These are phyloP conservation scores for Paraphaeosphaeria sporulosa DNA, from an alignment of 2,329 filamentous ascomycete genomes.

Conservation along the genomic window DNA sequence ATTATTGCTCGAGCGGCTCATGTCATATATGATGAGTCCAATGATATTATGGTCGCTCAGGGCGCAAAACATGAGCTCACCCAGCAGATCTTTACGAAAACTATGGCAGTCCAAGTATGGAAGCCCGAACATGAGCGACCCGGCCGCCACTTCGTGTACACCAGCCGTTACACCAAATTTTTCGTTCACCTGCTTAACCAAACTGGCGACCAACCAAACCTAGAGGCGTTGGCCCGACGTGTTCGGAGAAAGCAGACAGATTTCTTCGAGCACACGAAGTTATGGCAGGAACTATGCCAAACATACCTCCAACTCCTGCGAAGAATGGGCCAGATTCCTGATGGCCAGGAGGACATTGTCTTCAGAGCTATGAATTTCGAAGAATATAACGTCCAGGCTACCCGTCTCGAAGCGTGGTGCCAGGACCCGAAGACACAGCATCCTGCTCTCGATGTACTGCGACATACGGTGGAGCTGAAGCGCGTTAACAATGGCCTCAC, in stretches of 20 bases:
- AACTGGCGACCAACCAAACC: conserved; percentile 74
- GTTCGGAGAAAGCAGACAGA: conserved; percentile 84
- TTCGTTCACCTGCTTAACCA: conserved; percentile 78
- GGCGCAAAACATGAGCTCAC: conserved; percentile 81
- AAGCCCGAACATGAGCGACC: conserved; percentile 86
- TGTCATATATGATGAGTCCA: conserved; percentile 66
- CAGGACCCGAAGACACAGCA: conserved; percentile 57
- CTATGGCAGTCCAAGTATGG: conserved; percentile 94
- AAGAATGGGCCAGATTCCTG: conserved; percentile 61
- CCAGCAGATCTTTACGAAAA: conserved; percentile 88
- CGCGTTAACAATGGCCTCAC: conserved; percentile 86
- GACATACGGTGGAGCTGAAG: conserved; percentile 73
- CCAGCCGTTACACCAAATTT: conserved; percentile 83
- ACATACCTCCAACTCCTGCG: conserved; percentile 68
- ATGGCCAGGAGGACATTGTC: conserved; percentile 69
- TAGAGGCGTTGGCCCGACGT: conserved; percentile 80
- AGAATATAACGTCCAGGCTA: conserved; percentile 68
- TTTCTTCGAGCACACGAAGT: conserved; percentile 67
- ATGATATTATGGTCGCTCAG: conserved; percentile 60
- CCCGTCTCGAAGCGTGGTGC: conserved; percentile 67
- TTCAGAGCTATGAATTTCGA: conserved; percentile 71
- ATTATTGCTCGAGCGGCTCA: conserved; percentile 79
- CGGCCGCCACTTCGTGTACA: conserved; percentile 91
- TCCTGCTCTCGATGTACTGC: conserved; percentile 66
- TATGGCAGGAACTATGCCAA: conserved; percentile 69